Conservation (phyloP, 805 yeast species). For the Metschnikowia aberdeeniae region DNA sequence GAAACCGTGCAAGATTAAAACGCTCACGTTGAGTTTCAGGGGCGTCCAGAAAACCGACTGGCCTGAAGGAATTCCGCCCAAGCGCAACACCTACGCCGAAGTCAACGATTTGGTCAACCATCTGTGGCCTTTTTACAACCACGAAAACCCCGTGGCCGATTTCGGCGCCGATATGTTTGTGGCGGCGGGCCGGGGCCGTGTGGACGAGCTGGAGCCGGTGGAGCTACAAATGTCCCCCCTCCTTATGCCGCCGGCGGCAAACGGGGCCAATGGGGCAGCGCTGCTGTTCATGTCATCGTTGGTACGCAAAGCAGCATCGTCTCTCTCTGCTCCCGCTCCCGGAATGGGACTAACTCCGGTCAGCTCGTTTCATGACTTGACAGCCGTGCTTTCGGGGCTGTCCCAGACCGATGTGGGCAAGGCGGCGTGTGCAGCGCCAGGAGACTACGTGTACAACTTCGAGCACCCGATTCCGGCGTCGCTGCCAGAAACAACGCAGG, state of each 20-base stretch:
- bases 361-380: slow-evolving; percentile 23
- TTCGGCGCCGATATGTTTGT: slow-evolving; percentile 47
- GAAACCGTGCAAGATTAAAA: slow-evolving; percentile 68
- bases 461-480: slow-evolving; percentile 83
- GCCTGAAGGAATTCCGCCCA: slow-evolving; percentile 98
- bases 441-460: slow-evolving; percentile 89
- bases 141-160: slow-evolving; percentile 22
- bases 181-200: slow-evolving; percentile 4
- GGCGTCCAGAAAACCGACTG: slow-evolving; percentile 83
- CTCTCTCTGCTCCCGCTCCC: slow-evolving; percentile 15
- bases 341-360: slow-evolving; percentile 19
- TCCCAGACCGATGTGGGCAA: slow-evolving; percentile 39
- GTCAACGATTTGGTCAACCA: slow-evolving; percentile 65
- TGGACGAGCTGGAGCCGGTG: neutral
- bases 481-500: slow-evolving; percentile 73
- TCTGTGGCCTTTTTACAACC: slow-evolving; percentile 82
- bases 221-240: slow-evolving; percentile 34
- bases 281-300: slow-evolving; percentile 21
- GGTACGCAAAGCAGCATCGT: slow-evolving; percentile 27
- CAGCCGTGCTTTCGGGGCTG: slow-evolving; percentile 20
- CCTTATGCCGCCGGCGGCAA: slow-evolving; percentile 21
- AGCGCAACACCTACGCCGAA: slow-evolving; percentile 63
- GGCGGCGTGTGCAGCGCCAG: slow-evolving; percentile 41
- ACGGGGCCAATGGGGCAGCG: slow-evolving; percentile 22
- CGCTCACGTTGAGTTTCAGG: slow-evolving; percentile 54